Conservation (phyloP, 2,329 filamentous ascomycete species). For the Spiromastix sp. region DNA sequence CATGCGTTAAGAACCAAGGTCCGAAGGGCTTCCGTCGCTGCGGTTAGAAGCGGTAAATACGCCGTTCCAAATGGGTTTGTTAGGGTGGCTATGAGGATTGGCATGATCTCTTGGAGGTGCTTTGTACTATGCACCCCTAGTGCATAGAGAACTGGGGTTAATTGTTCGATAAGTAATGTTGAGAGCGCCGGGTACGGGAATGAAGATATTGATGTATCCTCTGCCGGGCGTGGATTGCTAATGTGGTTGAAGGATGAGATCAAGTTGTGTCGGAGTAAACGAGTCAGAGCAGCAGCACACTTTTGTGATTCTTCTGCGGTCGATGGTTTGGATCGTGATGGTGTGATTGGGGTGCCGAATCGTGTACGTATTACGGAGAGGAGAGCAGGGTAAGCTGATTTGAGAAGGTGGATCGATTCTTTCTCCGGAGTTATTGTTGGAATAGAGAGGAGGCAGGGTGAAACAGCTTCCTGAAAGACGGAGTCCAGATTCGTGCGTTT, state of each 20-base stretch:
- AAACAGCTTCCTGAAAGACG: slow-evolving; percentile 36
- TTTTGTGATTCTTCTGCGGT: slow-evolving; percentile 15
- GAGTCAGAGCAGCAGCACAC: slow-evolving; percentile 14
- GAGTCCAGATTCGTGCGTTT: slow-evolving; percentile 33
- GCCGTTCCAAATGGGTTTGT: slow-evolving; percentile 57
- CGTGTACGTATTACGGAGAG: slow-evolving; percentile 44
- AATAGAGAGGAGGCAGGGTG: slow-evolving; percentile 62
- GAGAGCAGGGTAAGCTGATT: slow-evolving; percentile 56
- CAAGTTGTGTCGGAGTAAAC: slow-evolving; percentile 24
- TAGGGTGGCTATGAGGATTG: slow-evolving; percentile 55
- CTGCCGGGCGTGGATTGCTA: slow-evolving; percentile 33
- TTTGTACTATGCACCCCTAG: slow-evolving; percentile 29
- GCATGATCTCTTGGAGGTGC: slow-evolving; percentile 51
- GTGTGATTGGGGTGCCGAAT: slow-evolving; percentile 19
- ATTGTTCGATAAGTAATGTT: slow-evolving; percentile 31
- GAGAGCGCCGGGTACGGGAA: slow-evolving; percentile 37
- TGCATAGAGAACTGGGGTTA: slow-evolving; percentile 18
- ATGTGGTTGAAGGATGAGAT: slow-evolving; percentile 35
- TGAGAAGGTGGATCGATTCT: slow-evolving; percentile 57
- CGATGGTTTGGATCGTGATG: slow-evolving; percentile 4
- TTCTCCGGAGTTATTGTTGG: slow-evolving; percentile 65
- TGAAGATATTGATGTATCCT: slow-evolving; percentile 33
- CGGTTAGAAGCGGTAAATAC: slow-evolving; percentile 43
- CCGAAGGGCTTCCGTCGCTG: slow-evolving; percentile 45
- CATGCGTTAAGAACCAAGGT: slow-evolving; percentile 54